Evolutionary conservation across 2,329 filamentous ascomycete species (phyloP).

Genomic region (Zasmidium angulare): DNA sequence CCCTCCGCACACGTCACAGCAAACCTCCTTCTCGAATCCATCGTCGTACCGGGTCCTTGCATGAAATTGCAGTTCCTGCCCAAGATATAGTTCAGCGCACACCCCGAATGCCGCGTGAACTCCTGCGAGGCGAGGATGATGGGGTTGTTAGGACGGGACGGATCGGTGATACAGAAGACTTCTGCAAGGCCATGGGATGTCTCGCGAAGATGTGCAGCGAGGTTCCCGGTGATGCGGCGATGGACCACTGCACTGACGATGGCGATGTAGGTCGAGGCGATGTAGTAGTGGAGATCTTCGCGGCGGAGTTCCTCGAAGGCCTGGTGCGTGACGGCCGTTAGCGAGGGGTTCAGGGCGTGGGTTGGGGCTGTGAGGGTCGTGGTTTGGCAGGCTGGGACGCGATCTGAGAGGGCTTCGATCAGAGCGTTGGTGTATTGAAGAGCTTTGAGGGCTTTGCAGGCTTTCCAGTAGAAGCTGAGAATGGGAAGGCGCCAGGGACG

Average conservation of each 20-base stretch:
- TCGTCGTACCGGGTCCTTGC: constrained; percentile 63
- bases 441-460: constrained; percentile 64
- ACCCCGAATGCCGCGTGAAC: constrained; percentile 72
- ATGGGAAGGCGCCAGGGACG: constrained; percentile 18
- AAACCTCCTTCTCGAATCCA: constrained; percentile 12
- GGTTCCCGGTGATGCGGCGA: constrained; percentile 64
- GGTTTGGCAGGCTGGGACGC: constrained; percentile 39
- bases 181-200: constrained; percentile 72
- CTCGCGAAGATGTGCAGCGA: constrained; percentile 62
- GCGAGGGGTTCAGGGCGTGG: constrained; percentile 58
- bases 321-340: constrained; percentile 58
- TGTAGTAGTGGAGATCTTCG: constrained; percentile 68
- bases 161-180: constrained; percentile 75
- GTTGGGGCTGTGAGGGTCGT: neutral
- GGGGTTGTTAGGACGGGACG: constrained; percentile 69
- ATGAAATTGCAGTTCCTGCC: constrained; percentile 77
- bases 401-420: constrained; percentile 54
- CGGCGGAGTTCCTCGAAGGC: constrained; percentile 64
- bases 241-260: constrained; percentile 69
- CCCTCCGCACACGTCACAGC: constrained; percentile 52
- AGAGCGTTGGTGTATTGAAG: constrained; percentile 71
- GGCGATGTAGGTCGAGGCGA: constrained; percentile 66
- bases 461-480: constrained; percentile 14
- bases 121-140: constrained; percentile 77
- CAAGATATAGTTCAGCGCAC: constrained; percentile 69